Evolutionary conservation across 2,329 filamentous ascomycete species (phyloP), one percentile per base, ranked within the genome.

Genomic region (Lithohypha guttulata): DNA sequence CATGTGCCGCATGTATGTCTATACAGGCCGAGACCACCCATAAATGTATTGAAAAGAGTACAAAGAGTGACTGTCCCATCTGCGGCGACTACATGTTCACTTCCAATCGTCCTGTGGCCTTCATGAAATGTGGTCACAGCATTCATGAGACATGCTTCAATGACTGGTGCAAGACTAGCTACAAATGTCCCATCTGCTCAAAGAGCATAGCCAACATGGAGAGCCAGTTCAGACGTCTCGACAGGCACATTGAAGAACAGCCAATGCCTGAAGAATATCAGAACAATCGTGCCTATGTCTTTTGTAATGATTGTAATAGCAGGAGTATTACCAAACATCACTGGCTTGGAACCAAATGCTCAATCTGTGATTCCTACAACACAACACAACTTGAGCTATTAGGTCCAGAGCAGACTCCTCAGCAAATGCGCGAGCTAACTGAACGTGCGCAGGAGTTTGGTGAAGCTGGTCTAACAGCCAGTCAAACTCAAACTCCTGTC

Each of bases 151-250:
- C 75, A 42, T 98, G 91, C 62, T 91, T 93, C 55, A 76, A 84
- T 31, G 76, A 91, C 51, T 83, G 94, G 57, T 87, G 93, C 68
- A 79, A 80, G 52, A 79, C 77, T 3, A 93, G 87, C 4, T 98
- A 96, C 65, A 93, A 89, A 55, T 98, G 91, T 54, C 91, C 89
- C 1, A 86, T 95, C 34, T 98, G 91, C 70, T 93, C 81, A 64
- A 93, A 91, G 61, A 94, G 84, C 48, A 81, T 93, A n/a, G 77
- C 85, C 49, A 96, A 96, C 56, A 98, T 98, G 89, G 89, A 95
- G 55, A 75, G 84, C 25, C 83, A 93, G 51, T 98, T 96, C 65
- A 79, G 85, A 34, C 91, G 91, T 51, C 64, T 96, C 22, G 89
- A 95, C 53, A 75, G 86, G 37, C 80, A 85, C 34, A 94, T 98